These are phyloP conservation scores for Climacium dendroides DNA, from an alignment of 225 moss, liverwort and hornwort species.

Conservation along the genomic window DNA sequence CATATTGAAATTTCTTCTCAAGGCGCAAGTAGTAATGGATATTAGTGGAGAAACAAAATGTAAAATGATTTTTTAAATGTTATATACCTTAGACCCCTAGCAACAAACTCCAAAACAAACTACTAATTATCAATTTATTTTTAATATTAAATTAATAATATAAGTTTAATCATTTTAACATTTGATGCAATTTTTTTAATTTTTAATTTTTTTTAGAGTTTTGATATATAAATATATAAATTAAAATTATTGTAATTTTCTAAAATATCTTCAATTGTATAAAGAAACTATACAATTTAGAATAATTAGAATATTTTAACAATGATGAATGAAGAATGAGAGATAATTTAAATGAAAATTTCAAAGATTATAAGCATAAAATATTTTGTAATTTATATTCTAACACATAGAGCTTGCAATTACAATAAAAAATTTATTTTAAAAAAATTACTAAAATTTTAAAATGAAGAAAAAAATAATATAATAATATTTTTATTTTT, in stretches of 20 bases:
- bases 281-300: background rate
- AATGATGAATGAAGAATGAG: background rate
- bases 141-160: background rate
- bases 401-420: background rate
- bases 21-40: rapidly evolving
- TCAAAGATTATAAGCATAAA: background rate
- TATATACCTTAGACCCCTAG: background rate
- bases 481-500: background rate
- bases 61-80: background rate
- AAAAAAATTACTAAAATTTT: too few relatives aligned
- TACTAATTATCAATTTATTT: background rate
- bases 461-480: background rate
- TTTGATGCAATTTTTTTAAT: too few relatives aligned
- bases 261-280: background rate
- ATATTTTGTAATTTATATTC: background rate
- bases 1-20: background rate
- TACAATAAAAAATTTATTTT: too few relatives aligned
- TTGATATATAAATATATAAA: background rate
- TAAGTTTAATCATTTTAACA: too few relatives aligned
- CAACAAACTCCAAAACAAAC: background rate
- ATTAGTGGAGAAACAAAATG: background rate
- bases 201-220: too few relatives aligned
- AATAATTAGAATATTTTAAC: background rate
- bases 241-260: background rate
- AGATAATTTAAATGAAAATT: background rate